Evolutionary conservation across 2,329 filamentous ascomycete genomes (phyloP), one percentile per base, ranked within the genome.

Genomic region (Neurospora sp.): DNA sequence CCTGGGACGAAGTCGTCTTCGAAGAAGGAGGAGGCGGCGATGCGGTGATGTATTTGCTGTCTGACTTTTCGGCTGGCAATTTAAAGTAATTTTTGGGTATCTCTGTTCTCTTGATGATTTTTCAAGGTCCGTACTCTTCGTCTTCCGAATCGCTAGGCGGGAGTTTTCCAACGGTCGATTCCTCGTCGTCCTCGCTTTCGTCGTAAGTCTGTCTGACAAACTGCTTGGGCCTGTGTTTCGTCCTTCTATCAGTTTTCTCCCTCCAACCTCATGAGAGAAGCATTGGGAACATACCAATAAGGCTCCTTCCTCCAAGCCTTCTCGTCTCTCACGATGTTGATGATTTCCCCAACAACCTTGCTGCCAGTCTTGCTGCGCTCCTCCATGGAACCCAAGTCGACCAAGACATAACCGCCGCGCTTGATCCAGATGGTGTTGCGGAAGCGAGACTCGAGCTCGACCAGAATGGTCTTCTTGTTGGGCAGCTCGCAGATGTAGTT

Each of bases 351-450:
- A 68, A 87, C 86, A 12, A 97, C 87, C 79, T 93, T 93, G 76
- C 93, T 93, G 65, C 91, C 89, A 68, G 89, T 82, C 33, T 69
- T 19, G 17, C 74, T 69, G 66, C 86, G 88, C 37, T 89, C 88
- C 43, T 89, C 83, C 1, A 86, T 83, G 38, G 85, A 84, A 33
- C 87, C 90, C 17, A 83, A 76, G 74, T 98, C 92, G 15, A 97
- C 86, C 11, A 98, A 82, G 38, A 97, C 93, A 79, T 90, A 98
- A 0, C 93, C 92, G 38, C 93, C 92, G 19, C 93, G 89, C 80
- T 92, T 94, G 79, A 98, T 91, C 92, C 93, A 98, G 73, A 98
- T 92, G 2, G 92, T 96, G 73, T 92, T 96, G 72, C 95, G 91
- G 78, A 98, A 97, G 52, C 89, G 89, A 36, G 92, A 84, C 10